Evolutionary conservation across 2,329 filamentous ascomycete genomes (phyloP).

Genomic region (Calonectria multiphialidica): DNA sequence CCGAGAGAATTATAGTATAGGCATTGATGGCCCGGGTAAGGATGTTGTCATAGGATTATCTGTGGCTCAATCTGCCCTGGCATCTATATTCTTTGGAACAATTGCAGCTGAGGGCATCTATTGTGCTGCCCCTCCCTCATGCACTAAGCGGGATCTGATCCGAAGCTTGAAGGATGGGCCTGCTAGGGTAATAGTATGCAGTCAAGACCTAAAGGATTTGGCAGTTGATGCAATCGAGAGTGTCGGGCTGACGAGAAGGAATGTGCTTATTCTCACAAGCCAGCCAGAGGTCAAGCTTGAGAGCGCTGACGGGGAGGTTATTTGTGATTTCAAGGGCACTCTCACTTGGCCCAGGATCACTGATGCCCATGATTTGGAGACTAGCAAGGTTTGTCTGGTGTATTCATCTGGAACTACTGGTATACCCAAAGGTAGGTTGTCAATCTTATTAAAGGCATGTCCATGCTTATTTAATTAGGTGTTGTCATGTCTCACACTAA

Average conservation of each 20-base stretch:
- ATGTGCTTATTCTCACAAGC: conserved; percentile 65
- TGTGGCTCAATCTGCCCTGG: conserved; percentile 66
- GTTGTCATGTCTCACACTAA: conserved; percentile 59
- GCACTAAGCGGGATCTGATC: conserved; percentile 63
- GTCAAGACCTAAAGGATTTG: conserved; percentile 59
- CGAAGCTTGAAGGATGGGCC: conserved; percentile 55
- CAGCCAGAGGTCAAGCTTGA: conserved; percentile 40
- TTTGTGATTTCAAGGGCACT: conserved; percentile 47
- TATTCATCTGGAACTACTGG: conserved; percentile 64
- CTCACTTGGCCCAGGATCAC: conserved; percentile 68
- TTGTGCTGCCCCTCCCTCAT: conserved; percentile 63
- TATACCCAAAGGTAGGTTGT: conserved; percentile 53
- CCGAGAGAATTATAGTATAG: conserved; percentile 51
- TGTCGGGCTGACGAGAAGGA: conserved; percentile 54
- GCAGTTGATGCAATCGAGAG: conserved; percentile 62
- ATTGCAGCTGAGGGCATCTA: conserved; percentile 71
- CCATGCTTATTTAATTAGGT: conserved; percentile 33
- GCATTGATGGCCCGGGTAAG: conserved; percentile 57
- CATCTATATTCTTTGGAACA: conserved; percentile 65
- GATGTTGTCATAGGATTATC: conserved; percentile 69
- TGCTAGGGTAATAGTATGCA: conserved; percentile 57
- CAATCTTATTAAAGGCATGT: neutral
- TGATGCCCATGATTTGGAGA: conserved; percentile 56
- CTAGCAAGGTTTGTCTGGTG: conserved; percentile 55
- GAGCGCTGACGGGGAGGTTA: conserved; percentile 36